phyloP scores from a whole-genome alignment of 129 eudicot species.

The Escallonia rubra region DNA sequence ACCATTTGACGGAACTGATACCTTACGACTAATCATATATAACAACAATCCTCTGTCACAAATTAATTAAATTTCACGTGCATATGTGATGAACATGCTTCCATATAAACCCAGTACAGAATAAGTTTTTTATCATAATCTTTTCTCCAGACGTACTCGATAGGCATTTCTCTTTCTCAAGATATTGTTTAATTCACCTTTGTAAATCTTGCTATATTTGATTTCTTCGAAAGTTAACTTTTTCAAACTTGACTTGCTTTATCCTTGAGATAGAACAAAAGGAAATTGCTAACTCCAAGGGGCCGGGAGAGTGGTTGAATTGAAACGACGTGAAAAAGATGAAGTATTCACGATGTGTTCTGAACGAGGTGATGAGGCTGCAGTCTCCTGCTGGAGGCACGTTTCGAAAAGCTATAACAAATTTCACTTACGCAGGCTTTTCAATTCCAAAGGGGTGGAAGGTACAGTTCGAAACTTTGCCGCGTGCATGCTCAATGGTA shows the following conservation, averaged over 20 bases:
- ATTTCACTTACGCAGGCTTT: not conserved
- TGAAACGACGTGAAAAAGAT: not conserved
- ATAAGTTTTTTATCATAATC: too few relatives aligned
- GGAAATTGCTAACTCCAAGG: not conserved
- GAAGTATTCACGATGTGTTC: conserved; percentile 5
- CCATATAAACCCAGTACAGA: too few relatives aligned
- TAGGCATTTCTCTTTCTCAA: not conserved
- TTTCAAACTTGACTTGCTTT: too few relatives aligned
- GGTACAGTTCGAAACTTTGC: not conserved
- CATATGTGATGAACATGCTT: too few relatives aligned
- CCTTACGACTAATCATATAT: not conserved
- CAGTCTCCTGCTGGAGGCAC: not conserved
- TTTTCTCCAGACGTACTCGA: not conserved
- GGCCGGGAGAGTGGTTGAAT: conserved; percentile 1
- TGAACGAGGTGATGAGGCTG: conserved; percentile 2
- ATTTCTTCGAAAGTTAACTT: too few relatives aligned
- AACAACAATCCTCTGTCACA: not conserved
- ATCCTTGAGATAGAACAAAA: not conserved
- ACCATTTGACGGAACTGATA: too few relatives aligned
- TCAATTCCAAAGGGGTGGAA: not conserved
- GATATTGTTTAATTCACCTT: not conserved
- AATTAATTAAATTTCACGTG: not conserved
- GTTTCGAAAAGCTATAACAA: not conserved
- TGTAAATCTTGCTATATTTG: not conserved
- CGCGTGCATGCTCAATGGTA: too few relatives aligned